A percentile compares a stretch with the other conserved stretches of the same genome.
These are phyloP conservation scores for Symmetrospora coprosmae DNA, from an alignment of 768 basidiomycete genomes.

Conservation along the genomic window DNA sequence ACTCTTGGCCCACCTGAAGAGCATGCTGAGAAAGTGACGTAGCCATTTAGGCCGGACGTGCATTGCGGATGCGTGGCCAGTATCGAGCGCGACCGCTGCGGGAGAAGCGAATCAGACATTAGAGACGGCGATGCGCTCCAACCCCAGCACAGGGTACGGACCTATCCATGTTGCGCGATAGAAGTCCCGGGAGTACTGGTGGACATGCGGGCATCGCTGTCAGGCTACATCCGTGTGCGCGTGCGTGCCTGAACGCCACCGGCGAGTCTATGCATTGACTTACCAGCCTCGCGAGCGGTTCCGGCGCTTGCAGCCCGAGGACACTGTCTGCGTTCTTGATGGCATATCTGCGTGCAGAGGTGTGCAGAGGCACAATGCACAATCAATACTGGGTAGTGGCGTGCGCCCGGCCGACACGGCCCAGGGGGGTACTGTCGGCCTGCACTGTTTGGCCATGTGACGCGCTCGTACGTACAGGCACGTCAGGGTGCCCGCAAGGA, in stretches of 20 bases:
- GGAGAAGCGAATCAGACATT: neutral
- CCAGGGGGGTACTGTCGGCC: too few relatives aligned
- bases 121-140: neutral
- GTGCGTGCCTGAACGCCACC: neutral
- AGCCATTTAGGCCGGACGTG: slow-evolving; percentile 80
- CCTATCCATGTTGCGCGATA: slow-evolving; percentile 80
- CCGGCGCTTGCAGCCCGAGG: slow-evolving; percentile 52
- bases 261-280: slow-evolving; percentile 33
- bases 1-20: slow-evolving; percentile 72
- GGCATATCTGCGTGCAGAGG: slow-evolving; percentile 6
- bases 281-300: slow-evolving; percentile 77
- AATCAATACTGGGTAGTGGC: slow-evolving; percentile 73
- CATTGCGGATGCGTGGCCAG: slow-evolving; percentile 94
- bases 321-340: slow-evolving; percentile 27
- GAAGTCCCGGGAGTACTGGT: slow-evolving; percentile 29
- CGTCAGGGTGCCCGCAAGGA: slow-evolving; percentile 73
- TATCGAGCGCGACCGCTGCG: slow-evolving; percentile 55
- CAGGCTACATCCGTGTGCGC: neutral
- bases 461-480: slow-evolving; percentile 59
- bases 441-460: too few relatives aligned
- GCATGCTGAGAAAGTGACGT: slow-evolving; percentile 65
- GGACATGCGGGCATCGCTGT: neutral
- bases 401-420: too few relatives aligned
- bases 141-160: slow-evolving; percentile 41
- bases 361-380: slow-evolving; percentile 46